Percentiles rank a stretch among this genome's conserved stretches.
Evolutionary conservation across 2,329 filamentous ascomycete genomes (phyloP).

Genomic region (Drechslerella coelobrocha): DNA sequence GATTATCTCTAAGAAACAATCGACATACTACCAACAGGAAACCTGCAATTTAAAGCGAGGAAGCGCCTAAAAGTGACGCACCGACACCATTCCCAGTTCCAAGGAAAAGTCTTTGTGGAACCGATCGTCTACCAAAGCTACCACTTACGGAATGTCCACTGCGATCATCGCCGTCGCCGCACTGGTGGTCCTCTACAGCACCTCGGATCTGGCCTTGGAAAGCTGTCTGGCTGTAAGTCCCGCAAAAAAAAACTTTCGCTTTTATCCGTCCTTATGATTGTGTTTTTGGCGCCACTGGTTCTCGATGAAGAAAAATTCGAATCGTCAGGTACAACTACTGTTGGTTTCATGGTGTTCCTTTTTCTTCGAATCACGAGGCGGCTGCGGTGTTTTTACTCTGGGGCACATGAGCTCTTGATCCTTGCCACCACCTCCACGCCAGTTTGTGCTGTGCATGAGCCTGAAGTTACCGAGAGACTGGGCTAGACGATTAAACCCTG

Average conservation of each 20-base stretch:
- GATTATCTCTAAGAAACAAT: not conserved
- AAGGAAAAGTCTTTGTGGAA: conserved; percentile 24
- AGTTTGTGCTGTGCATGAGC: conserved; percentile 22
- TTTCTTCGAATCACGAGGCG: conserved; percentile 8
- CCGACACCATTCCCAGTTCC: conserved; percentile 10
- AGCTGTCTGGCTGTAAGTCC: conserved; percentile 33
- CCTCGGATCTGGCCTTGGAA: conserved; percentile 18
- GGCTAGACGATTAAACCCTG: conserved; percentile 28
- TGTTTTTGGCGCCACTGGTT: conserved; percentile 1
- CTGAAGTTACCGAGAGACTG: conserved; percentile 26
- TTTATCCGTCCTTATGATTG: conserved; percentile 5
- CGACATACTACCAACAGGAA: too few species aligned
- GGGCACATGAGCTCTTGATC: conserved; percentile 27
- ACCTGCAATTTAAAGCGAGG: conserved; percentile 17
- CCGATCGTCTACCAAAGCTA: conserved; percentile 7
- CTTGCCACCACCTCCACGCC: conserved; percentile 29
- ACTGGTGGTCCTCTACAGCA: conserved; percentile 24
- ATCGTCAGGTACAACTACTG: conserved; percentile 12
- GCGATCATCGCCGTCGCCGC: conserved; percentile 27
- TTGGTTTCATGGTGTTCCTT: conserved; percentile 15
- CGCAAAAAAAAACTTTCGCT: conserved; percentile 3
- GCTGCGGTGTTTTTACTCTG: conserved; percentile 31
- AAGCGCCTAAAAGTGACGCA: not conserved
- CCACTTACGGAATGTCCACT: conserved; percentile 32
- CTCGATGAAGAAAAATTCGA: conserved; percentile 8